These are phyloP conservation scores for Suillus clintonianus DNA, from an alignment of 768 basidiomycete genomes.

Conservation along the genomic window DNA sequence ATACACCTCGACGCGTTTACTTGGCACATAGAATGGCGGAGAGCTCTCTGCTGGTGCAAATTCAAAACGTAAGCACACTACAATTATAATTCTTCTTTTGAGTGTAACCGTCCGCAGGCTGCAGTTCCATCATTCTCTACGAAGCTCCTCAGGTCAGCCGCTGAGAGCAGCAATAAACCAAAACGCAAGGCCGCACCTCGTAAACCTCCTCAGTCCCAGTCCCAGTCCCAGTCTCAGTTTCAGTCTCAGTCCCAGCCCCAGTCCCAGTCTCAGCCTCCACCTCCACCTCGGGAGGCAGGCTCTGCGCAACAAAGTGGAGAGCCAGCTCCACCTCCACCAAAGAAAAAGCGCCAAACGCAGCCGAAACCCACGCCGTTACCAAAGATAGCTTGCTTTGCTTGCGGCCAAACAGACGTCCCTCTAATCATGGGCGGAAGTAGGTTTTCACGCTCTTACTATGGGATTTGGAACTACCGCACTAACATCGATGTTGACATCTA, in stretches of 20 bases:
- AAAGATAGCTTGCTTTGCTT: slow-evolving; percentile 57
- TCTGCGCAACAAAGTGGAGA: slow-evolving; percentile 16
- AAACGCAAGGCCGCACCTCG: slow-evolving; percentile 38
- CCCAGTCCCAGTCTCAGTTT: not conserved
- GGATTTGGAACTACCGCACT: not conserved
- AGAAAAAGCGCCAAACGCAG: slow-evolving; percentile 44
- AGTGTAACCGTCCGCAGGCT: slow-evolving; percentile 32
- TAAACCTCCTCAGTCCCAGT: slow-evolving; percentile 20
- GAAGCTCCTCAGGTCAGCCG: slow-evolving; percentile 56
- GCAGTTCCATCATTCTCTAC: slow-evolving; percentile 50
- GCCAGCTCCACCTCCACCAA: slow-evolving; percentile 27
- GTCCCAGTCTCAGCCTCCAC: not conserved
- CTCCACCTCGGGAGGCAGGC: not conserved
- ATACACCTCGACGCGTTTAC: slow-evolving; percentile 47
- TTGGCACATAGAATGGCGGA: slow-evolving; percentile 59
- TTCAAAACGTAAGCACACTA: slow-evolving; percentile 53
- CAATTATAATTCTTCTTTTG: not conserved
- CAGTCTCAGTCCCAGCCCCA: not conserved
- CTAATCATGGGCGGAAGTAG: slow-evolving; percentile 75
- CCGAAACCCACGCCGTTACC: slow-evolving; percentile 38
- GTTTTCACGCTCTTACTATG: slow-evolving; percentile 26
- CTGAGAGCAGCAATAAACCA: slow-evolving; percentile 36
- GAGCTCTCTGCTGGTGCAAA: slow-evolving; percentile 56
- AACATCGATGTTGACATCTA: slow-evolving; percentile 23
- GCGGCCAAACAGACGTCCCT: slow-evolving; percentile 69